These are phyloP conservation scores for Schizochytrium sp. DNA, from an alignment of 108 stramenopile genomes.

Conservation along the genomic window DNA sequence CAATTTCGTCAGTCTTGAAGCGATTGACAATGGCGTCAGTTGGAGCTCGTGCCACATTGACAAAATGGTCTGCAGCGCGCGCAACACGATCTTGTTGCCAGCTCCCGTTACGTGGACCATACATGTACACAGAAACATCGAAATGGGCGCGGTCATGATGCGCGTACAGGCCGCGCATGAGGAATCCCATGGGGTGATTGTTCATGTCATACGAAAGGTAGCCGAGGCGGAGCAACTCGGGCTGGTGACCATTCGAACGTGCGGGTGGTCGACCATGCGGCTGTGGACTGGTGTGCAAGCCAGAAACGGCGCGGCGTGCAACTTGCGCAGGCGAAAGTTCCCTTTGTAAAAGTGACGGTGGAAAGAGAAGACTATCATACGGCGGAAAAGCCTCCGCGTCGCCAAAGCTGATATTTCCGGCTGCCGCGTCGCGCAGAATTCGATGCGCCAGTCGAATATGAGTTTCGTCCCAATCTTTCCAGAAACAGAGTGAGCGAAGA, in stretches of 20 bases:
- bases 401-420: background rate
- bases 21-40: background rate
- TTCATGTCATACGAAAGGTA: conserved; percentile 48
- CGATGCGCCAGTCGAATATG: background rate
- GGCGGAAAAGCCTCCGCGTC: background rate
- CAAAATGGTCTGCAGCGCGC: conserved; percentile 14
- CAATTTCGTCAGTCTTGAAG: background rate
- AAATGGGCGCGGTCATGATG: conserved; percentile 20
- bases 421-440: too few relatives aligned
- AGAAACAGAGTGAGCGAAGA: background rate
- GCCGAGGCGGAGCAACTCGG: conserved; percentile 16
- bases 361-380: background rate
- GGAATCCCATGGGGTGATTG: conserved; percentile 47
- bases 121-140: conserved; percentile 6
- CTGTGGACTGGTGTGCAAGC: too few relatives aligned
- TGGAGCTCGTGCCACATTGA: conserved; percentile 17
- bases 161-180: conserved; percentile 36
- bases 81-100: conserved; percentile 7
- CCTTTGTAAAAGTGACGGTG: background rate
- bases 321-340: background rate
- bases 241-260: too few relatives aligned
- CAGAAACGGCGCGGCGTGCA: too few relatives aligned
- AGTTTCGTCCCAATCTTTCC: background rate
- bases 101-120: conserved; percentile 34
- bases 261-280: too few relatives aligned